phyloP scores from a whole-genome alignment of 2,329 filamentous ascomycete species.

The Colletotrichum echinochloae region DNA sequence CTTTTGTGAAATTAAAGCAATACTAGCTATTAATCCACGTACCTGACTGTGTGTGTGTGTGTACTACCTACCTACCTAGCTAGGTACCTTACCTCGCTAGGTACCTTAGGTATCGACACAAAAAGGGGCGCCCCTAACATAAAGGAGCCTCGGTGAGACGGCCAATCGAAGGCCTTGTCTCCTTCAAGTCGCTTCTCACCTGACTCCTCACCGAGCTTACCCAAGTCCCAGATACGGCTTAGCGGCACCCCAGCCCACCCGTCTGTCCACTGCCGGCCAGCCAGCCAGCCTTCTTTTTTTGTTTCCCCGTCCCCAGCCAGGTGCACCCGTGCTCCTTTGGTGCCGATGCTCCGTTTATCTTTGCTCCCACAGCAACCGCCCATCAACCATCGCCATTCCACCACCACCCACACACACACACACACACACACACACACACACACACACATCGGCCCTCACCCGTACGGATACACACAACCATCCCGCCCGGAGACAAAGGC shows the following conservation, averaged over 20 bases:
- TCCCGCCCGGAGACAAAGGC: slow-evolving; percentile 27
- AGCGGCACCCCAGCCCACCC: slow-evolving; percentile 4
- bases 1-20: too few species aligned
- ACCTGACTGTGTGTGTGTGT: too few species aligned
- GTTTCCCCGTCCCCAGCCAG: neutral
- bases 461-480: neutral
- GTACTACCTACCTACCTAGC: too few species aligned
- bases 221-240: neutral
- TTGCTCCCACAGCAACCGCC: slow-evolving; percentile 41
- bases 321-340: neutral
- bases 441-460: slow-evolving; percentile 2
- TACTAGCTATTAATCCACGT: too few species aligned
- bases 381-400: slow-evolving; percentile 35
- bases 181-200: neutral
- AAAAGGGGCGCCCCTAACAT: slow-evolving; percentile 4
- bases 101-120: too few species aligned
- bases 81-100: too few species aligned
- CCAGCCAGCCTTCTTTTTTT: slow-evolving; percentile 32
- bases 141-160: slow-evolving; percentile 13
- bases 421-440: slow-evolving; percentile 1
- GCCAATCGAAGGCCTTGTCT: neutral
- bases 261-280: too few species aligned
- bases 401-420: slow-evolving; percentile 21
- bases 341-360: slow-evolving; percentile 24
- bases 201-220: neutral